These are phyloP conservation scores for Trichoderma semiorbis DNA, from an alignment of 2,329 filamentous ascomycete genomes.

Conservation along the genomic window DNA sequence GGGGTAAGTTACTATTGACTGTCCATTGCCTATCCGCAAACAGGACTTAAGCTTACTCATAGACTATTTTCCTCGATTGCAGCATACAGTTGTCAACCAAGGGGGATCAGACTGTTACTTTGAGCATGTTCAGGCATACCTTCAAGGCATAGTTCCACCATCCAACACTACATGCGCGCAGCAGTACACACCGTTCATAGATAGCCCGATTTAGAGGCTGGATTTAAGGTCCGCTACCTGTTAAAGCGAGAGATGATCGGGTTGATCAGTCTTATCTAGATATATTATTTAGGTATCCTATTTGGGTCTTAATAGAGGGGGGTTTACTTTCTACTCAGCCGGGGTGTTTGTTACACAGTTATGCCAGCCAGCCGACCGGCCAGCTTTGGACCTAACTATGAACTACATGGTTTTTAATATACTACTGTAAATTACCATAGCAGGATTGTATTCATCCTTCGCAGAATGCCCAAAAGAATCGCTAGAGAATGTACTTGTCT, in stretches of 20 bases:
- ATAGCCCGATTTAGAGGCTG: no score
- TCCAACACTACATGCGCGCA: neutral
- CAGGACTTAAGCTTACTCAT: neutral
- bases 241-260: no score
- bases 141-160: neutral
- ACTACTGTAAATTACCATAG: no score
- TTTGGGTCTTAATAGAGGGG: neutral
- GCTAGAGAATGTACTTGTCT: no score
- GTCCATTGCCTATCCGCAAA: neutral
- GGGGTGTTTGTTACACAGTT: neutral
- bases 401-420: no score
- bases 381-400: neutral
- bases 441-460: no score
- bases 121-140: constrained; percentile 2
- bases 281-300: no score
- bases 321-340: neutral
- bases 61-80: neutral
- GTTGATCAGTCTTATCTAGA: no score
- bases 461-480: accelerated
- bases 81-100: neutral
- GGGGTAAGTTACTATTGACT: neutral
- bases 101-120: neutral
- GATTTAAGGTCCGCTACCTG: no score
- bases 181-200: neutral
- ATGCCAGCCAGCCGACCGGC: no score